Conservation (phyloP, 2,329 filamentous ascomycete genomes). For the Aureobasidium sp. region DNA sequence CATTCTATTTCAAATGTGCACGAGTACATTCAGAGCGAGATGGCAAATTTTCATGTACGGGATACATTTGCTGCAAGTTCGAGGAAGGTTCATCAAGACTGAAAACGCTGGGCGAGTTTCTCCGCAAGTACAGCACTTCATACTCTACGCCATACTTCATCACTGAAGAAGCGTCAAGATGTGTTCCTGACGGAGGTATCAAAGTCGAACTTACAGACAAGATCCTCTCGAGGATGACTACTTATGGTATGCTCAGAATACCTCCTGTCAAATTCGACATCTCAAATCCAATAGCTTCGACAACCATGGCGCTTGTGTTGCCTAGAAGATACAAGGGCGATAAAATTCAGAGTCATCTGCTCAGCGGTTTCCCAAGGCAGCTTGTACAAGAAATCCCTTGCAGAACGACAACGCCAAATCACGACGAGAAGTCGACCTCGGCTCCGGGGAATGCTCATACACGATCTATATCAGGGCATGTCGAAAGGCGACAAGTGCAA, state of each 20-base stretch:
- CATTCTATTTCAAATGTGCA: constrained; percentile 31
- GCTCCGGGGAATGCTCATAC: background rate
- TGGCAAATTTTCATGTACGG: background rate
- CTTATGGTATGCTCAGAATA: background rate
- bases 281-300: background rate
- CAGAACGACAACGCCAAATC: background rate
- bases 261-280: background rate
- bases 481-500: too few relatives aligned
- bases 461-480: background rate
- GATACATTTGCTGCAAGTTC: constrained; percentile 1
- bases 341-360: background rate
- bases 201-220: background rate
- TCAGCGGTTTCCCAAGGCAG: background rate
- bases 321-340: background rate
- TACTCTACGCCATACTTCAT: background rate
- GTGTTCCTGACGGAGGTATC: background rate
- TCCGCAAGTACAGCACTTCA: background rate
- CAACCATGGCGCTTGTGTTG: background rate
- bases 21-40: background rate
- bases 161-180: background rate
- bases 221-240: background rate
- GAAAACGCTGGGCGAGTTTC: background rate
- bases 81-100: constrained; percentile 1
- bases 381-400: background rate
- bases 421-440: background rate